Conservation (phyloP, 2,329 filamentous ascomycete genomes). For the Blastomyces gilchristii region DNA sequence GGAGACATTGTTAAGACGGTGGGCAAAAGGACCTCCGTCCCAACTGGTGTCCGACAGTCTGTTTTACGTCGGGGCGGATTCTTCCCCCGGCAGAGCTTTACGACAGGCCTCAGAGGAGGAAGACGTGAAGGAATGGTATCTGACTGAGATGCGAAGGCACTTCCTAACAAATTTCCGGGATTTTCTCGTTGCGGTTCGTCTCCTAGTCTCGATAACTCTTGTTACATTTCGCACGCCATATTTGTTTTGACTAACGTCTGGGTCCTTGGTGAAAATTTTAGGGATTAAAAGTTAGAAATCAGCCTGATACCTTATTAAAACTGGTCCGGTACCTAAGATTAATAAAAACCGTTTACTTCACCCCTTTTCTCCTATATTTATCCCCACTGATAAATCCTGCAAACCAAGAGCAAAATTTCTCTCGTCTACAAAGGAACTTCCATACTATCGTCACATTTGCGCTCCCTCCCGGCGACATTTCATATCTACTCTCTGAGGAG, state of each 20-base stretch:
- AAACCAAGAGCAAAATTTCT: slow-evolving; percentile 24
- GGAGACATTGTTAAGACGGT: slow-evolving; percentile 22
- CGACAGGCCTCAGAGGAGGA: slow-evolving; percentile 18
- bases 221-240: neutral
- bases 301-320: slow-evolving; percentile 22
- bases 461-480: slow-evolving; percentile 34
- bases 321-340: slow-evolving; percentile 29
- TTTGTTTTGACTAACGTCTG: neutral
- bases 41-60: slow-evolving; percentile 27
- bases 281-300: slow-evolving; percentile 20
- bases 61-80: slow-evolving; percentile 22
- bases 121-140: slow-evolving; percentile 35
- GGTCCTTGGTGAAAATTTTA: slow-evolving; percentile 10
- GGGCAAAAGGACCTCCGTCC: slow-evolving; percentile 23
- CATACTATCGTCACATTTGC: slow-evolving; percentile 41
- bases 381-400: slow-evolving; percentile 21
- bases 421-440: slow-evolving; percentile 34
- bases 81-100: slow-evolving; percentile 15
- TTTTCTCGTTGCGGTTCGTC: slow-evolving; percentile 26
- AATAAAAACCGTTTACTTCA: slow-evolving; percentile 30
- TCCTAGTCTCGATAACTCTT: neutral
- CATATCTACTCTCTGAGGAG: slow-evolving; percentile 35
- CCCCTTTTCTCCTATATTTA: slow-evolving; percentile 27
- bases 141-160: slow-evolving; percentile 34
- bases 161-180: slow-evolving; percentile 31